Evolutionary conservation across 2,329 filamentous ascomycete genomes (phyloP).

Genomic region (Fusarium continuum): DNA sequence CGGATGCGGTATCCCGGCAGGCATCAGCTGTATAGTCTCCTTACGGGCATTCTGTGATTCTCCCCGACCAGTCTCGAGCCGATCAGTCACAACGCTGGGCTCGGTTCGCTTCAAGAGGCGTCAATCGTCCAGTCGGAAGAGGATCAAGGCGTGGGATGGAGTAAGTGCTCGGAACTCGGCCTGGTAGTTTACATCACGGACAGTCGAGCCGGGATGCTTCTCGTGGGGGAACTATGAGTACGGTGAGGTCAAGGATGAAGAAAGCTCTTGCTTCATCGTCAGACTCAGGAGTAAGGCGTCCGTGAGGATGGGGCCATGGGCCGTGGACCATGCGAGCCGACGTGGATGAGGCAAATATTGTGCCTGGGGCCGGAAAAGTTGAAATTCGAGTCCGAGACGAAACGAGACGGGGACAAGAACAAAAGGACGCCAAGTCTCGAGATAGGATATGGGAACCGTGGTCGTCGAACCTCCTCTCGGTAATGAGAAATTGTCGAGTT

Average conservation of each 20-base stretch:
- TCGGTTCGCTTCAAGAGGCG: constrained; percentile 1
- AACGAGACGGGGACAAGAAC: neutral
- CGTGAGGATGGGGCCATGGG: constrained; percentile 31
- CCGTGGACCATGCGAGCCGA: constrained; percentile 10
- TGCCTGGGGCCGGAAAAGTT: neutral
- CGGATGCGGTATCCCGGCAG: constrained; percentile 1
- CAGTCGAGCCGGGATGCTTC: constrained; percentile 18
- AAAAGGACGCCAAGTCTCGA: constrained; percentile 4
- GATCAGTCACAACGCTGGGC: constrained; percentile 9
- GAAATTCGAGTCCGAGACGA: neutral
- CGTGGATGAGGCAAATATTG: constrained; percentile 31
- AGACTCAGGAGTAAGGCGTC: constrained; percentile 15
- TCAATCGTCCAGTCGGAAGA: neutral
- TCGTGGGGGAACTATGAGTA: constrained; percentile 25
- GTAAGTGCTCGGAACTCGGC: constrained; percentile 13
- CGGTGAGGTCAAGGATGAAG: neutral
- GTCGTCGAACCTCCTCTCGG: neutral
- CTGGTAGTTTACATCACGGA: neutral
- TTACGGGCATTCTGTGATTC: neutral
- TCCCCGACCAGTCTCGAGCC: constrained; percentile 4
- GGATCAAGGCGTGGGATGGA: constrained; percentile 23
- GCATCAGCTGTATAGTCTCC: neutral
- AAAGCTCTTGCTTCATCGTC: constrained; percentile 23
- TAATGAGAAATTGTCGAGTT: neutral
- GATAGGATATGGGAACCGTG: neutral